phyloP scores from a whole-genome alignment of 371 early-diverging fungal species.

The Syncephalastrum sp. region DNA sequence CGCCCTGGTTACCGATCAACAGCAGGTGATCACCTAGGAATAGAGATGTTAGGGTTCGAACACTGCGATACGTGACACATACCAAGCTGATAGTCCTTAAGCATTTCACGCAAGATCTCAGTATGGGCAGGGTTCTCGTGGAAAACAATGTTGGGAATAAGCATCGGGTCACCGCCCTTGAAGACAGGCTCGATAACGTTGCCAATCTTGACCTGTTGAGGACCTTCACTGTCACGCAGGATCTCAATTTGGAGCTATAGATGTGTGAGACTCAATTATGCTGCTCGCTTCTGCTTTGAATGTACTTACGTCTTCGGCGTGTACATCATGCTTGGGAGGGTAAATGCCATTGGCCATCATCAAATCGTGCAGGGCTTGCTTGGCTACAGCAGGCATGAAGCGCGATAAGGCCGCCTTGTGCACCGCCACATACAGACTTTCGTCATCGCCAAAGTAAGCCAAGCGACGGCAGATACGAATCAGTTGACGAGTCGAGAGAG shows the following conservation, averaged over 20 bases:
- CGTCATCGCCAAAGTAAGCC: constrained; percentile 62
- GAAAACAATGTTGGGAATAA: constrained; percentile 73
- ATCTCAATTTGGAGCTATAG: constrained; percentile 54
- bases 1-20: constrained; percentile 80
- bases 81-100: constrained; percentile 67
- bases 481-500: constrained; percentile 75
- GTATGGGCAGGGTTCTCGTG: constrained; percentile 79
- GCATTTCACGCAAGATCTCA: constrained; percentile 67
- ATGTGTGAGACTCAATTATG: not conserved
- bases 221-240: constrained; percentile 49
- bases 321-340: constrained; percentile 35
- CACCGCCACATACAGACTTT: constrained; percentile 66
- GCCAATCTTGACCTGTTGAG: constrained; percentile 57
- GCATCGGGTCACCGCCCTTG: constrained; percentile 60
- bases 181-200: constrained; percentile 55
- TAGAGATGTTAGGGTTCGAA: not conserved
- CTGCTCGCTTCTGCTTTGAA: not conserved
- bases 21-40: constrained; percentile 68
- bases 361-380: constrained; percentile 65
- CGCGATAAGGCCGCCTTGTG: constrained; percentile 74
- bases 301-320: constrained; percentile 32
- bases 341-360: constrained; percentile 61
- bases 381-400: constrained; percentile 74
- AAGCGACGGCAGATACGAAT: constrained; percentile 76
- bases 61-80: not conserved